Evolutionary conservation across 495 filamentous ascomycete genomes (phyloP), one percentile per base, ranked within the genome.

Genomic region (Pyrenopolyporus hunteri): DNA sequence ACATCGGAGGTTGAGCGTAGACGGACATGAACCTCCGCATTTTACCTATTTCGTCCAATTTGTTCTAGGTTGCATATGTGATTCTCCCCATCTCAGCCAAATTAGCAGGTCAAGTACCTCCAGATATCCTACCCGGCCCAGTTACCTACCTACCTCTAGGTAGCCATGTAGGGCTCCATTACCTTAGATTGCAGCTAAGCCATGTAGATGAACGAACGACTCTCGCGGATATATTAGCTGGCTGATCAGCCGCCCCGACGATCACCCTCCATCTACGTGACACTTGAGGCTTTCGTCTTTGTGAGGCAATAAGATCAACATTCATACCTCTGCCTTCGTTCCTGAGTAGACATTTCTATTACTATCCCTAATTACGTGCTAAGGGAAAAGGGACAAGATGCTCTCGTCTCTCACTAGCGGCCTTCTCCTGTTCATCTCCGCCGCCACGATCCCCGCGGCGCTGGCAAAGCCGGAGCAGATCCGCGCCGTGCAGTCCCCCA

Each of bases 391-490:
- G 3, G 14, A 46, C 33, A 67, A 35, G 1, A 70, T 70, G 68
- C 36, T 28, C 26, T 50, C 54, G 16, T 63, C 57, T 19, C 14
- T 57, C 8, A 14, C 32, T 10, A 32, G 11, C 36, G 1, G 36
- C 14, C n/a, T 35, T n/a, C 26, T 70, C 43, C 6, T 66, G 4
- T 14, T 57, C 58, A n/a, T n/a, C n/a, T 20, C 28, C n/a, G 61
- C 58, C 32, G 57, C 33, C 4, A 46, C 20, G 14, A 8, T 57
- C 4, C 57, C 49, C 4, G 16, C 35, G 9, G 66, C 40, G 44
- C 26, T 64, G 17, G 70, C 69, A 14, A 76, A 78, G 53, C 75
- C 75, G 4, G 74, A 74, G 57, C 72, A 78, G 60, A 76, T 79
- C 43, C 77, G 78, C 17, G 75, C 67, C 43, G 75, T 78, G 25